phyloP scores from a whole-genome alignment of 2,329 filamentous ascomycete species.

The Dothistroma septosporum region DNA sequence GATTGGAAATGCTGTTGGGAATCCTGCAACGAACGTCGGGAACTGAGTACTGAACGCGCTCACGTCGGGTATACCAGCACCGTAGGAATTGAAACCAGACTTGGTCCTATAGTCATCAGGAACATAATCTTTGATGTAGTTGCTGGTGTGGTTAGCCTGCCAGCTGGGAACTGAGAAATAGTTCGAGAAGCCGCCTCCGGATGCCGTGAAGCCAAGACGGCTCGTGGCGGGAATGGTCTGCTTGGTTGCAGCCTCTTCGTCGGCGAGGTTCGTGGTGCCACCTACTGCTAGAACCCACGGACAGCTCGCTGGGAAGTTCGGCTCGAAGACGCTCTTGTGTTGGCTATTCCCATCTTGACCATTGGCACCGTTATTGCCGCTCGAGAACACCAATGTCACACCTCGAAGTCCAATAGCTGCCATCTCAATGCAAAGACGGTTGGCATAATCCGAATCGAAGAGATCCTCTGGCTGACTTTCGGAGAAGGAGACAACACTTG shows the following conservation, averaged over 20 bases:
- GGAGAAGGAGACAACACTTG: slow-evolving; percentile 24
- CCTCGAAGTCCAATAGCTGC: slow-evolving; percentile 62
- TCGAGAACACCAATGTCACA: slow-evolving; percentile 57
- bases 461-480: slow-evolving; percentile 21
- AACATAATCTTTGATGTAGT: slow-evolving; percentile 40
- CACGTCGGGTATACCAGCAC: slow-evolving; percentile 44
- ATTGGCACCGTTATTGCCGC: slow-evolving; percentile 54
- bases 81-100: slow-evolving; percentile 40
- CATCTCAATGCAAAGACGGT: slow-evolving; percentile 59
- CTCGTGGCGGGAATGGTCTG: slow-evolving; percentile 15
- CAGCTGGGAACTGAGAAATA: slow-evolving; percentile 41
- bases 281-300: slow-evolving; percentile 47
- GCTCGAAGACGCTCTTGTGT: slow-evolving; percentile 43
- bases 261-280: slow-evolving; percentile 27
- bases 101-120: slow-evolving; percentile 37
- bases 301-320: slow-evolving; percentile 46
- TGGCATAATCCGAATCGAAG: slow-evolving; percentile 47
- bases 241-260: slow-evolving; percentile 25
- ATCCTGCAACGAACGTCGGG: slow-evolving; percentile 38
- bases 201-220: slow-evolving; percentile 15
- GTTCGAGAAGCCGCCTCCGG: slow-evolving; percentile 44
- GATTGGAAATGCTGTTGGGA: slow-evolving; percentile 27
- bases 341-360: slow-evolving; percentile 31
- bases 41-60: slow-evolving; percentile 43
- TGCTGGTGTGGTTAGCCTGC: slow-evolving; percentile 38